These are phyloP conservation scores for Aegilops tauschii DNA, from an alignment of 176 grass and related monocot genomes.

Conservation along the genomic window DNA sequence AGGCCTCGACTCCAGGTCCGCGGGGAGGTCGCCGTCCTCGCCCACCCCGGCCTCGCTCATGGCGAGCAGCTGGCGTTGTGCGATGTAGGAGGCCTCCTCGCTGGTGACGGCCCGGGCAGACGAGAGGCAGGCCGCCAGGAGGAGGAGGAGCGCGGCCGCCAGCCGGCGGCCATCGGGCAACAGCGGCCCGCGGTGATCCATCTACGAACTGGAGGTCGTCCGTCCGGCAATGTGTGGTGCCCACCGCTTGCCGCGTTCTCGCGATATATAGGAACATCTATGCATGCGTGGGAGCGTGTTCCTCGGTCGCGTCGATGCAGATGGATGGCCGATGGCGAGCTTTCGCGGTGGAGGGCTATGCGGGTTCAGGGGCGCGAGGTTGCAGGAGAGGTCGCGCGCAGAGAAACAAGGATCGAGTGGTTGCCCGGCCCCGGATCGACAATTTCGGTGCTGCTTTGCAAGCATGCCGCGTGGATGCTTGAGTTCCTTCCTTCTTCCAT, in stretches of 20 bases:
- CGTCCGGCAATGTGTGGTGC: neutral
- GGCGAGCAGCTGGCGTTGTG: conserved; percentile 44
- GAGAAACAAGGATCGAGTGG: neutral
- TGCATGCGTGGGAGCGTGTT: neutral
- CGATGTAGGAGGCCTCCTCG: conserved; percentile 42
- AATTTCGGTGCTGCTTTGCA: no score
- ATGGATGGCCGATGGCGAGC: neutral
- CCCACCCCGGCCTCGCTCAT: conserved; percentile 16
- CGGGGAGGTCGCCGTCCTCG: conserved; percentile 16
- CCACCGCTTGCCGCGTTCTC: neutral
- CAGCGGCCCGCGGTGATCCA: conserved; percentile 8
- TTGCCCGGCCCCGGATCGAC: no score
- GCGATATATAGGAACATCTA: conserved; percentile 6
- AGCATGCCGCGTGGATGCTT: no score
- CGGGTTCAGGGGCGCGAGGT: neutral
- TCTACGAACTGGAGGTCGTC: neutral
- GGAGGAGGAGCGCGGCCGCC: neutral
- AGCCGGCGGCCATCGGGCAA: conserved; percentile 16
- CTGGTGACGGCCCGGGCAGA: conserved; percentile 1
- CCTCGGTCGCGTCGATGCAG: neutral
- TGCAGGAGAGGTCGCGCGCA: neutral
- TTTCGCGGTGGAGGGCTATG: neutral
- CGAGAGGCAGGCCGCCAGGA: neutral
- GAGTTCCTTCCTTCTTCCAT: neutral
- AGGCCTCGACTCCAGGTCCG: conserved; percentile 27